Percentiles rank a stretch among this genome's conserved stretches.
phyloP scores from a whole-genome alignment of 345 rosid species.

The Geranium rotundifolium region DNA sequence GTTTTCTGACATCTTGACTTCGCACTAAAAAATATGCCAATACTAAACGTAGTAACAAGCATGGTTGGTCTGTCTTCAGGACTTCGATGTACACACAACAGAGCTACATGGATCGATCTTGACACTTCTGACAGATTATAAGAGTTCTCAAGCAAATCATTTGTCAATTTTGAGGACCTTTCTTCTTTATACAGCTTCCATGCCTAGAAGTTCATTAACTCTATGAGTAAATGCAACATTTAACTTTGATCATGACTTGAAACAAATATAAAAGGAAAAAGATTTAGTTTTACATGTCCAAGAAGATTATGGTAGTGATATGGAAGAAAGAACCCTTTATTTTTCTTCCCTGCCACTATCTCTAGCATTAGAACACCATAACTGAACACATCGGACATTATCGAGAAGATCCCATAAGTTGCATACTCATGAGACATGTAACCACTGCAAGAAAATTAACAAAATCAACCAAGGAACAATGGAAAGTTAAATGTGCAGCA shows the following conservation, averaged over 20 bases:
- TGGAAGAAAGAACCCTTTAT: conserved; percentile 8
- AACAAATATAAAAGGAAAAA: neutral
- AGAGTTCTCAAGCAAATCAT: conserved; percentile 3
- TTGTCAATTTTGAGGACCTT: conserved; percentile 16
- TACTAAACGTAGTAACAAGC: no score
- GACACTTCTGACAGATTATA: neutral
- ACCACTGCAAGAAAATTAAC: conserved; percentile 2
- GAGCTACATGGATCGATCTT: neutral
- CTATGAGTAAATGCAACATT: neutral
- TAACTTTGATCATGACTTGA: neutral
- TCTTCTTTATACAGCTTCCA: conserved; percentile 27
- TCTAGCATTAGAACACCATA: conserved; percentile 12
- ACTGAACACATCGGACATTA: conserved; percentile 12
- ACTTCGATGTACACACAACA: neutral
- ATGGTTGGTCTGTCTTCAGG: conserved; percentile 4
- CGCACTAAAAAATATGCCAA: no score
- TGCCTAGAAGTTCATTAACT: conserved; percentile 17
- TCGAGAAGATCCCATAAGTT: conserved; percentile 11
- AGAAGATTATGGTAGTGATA: conserved; percentile 9
- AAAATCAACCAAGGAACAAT: neutral
- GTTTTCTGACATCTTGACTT: no score
- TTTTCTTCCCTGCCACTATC: conserved; percentile 9
- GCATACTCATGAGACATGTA: conserved; percentile 16
- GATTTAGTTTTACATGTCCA: conserved; percentile 7
- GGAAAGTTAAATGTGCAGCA: neutral